phyloP scores from a whole-genome alignment of 805 yeast species.

The Teunomyces stri region DNA sequence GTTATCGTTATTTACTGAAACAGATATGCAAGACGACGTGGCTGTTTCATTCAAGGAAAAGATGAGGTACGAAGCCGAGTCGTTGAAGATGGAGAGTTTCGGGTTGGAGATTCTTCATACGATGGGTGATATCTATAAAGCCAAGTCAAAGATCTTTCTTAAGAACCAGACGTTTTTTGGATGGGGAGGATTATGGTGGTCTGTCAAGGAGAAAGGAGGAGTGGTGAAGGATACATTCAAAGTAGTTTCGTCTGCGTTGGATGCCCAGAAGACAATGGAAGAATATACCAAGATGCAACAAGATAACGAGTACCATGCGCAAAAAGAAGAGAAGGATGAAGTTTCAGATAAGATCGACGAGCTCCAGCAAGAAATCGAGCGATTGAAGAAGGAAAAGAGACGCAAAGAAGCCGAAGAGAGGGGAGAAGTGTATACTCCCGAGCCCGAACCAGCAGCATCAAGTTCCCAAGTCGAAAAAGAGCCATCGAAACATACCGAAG shows the following conservation, averaged over 20 bases:
- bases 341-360: conserved; percentile 14
- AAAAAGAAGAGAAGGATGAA: conserved; percentile 20
- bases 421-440: conserved; percentile 15
- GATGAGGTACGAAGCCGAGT: conserved; percentile 78
- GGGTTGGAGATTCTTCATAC: conserved; percentile 80
- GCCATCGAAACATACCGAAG: conserved; percentile 48
- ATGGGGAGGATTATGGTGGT: conserved; percentile 66
- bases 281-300: conserved; percentile 69
- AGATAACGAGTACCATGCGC: conserved; percentile 44
- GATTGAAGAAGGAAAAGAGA: conserved; percentile 10
- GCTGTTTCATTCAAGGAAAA: conserved; percentile 54
- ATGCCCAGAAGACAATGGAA: conserved; percentile 76
- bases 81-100: conserved; percentile 76
- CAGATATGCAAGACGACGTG: conserved; percentile 45
- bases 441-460: conserved; percentile 10
- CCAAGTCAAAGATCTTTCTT: conserved; percentile 62
- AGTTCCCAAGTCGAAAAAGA: conserved; percentile 9
- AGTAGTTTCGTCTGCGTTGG: conserved; percentile 69
- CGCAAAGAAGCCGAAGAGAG: conserved; percentile 14
- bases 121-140: conserved; percentile 64
- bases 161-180: conserved; percentile 64
- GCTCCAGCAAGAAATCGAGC: conserved; percentile 17
- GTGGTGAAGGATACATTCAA: conserved; percentile 70
- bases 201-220: conserved; percentile 70
- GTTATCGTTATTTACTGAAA: conserved; percentile 42